These are phyloP conservation scores for Grifola frondosa DNA, from an alignment of 1,284 basidiomycete genomes.

Conservation along the genomic window DNA sequence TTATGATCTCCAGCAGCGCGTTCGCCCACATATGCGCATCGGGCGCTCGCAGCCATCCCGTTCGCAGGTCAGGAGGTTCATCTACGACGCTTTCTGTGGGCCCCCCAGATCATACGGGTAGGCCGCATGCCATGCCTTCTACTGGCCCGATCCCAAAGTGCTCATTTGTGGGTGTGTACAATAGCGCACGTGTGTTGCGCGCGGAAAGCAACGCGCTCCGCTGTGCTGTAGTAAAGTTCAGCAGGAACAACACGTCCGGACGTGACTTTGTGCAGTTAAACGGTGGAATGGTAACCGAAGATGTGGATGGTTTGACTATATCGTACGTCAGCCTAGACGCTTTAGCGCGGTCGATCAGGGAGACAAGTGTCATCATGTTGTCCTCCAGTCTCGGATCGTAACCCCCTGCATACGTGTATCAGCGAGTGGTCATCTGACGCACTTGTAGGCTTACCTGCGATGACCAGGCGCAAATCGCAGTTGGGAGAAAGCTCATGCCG, in stretches of 20 bases:
- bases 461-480: conserved; percentile 57
- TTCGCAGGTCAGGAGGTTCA: conserved; percentile 38
- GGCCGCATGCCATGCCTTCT: conserved; percentile 90
- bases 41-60: conserved; percentile 74
- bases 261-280: conserved; percentile 34
- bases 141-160: conserved; percentile 98
- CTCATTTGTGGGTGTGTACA: conserved; percentile 95
- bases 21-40: conserved; percentile 67
- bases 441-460: conserved; percentile 58
- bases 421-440: background rate
- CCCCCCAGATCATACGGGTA: conserved; percentile 92
- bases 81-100: conserved; percentile 88
- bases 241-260: conserved; percentile 77
- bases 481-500: conserved; percentile 18
- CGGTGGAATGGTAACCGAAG: conserved; percentile 37
- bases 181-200: conserved; percentile 65
- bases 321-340: conserved; percentile 51
- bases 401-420: conserved; percentile 50
- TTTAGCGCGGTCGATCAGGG: conserved; percentile 58
- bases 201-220: conserved; percentile 74
- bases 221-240: conserved; percentile 83
- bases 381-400: conserved; percentile 73
- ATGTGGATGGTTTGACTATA: conserved; percentile 45
- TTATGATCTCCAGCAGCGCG: conserved; percentile 62
- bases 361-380: conserved; percentile 63